These are phyloP conservation scores for Amanita rubescens DNA, from an alignment of 768 basidiomycete species.

Conservation along the genomic window DNA sequence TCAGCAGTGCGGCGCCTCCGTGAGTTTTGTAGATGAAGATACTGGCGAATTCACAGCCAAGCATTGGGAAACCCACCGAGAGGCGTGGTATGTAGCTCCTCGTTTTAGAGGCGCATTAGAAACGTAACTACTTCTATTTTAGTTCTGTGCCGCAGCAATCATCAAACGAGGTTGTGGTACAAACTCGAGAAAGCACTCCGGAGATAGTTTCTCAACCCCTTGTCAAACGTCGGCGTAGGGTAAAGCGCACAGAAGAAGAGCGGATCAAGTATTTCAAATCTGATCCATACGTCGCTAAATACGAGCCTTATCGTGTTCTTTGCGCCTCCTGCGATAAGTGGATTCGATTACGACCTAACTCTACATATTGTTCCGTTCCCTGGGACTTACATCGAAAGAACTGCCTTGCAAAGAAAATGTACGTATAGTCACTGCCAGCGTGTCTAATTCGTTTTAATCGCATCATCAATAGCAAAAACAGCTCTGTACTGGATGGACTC, in stretches of 20 bases:
- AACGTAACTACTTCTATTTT: too few species aligned
- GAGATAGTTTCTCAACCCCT: conserved; percentile 39
- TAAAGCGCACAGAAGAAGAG: conserved; percentile 72
- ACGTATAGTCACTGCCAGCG: conserved; percentile 17
- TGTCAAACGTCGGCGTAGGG: conserved; percentile 59
- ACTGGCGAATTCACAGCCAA: too few species aligned
- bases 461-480: conserved; percentile 6
- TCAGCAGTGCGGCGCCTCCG: too few species aligned
- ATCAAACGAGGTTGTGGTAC: conserved; percentile 31
- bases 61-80: too few species aligned
- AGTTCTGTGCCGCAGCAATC: neutral
- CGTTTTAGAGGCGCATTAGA: too few species aligned
- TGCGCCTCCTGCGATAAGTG: conserved; percentile 80
- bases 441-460: neutral
- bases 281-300: conserved; percentile 71
- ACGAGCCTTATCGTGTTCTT: conserved; percentile 73
- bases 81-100: too few species aligned
- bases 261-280: conserved; percentile 62
- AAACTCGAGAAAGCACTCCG: conserved; percentile 34
- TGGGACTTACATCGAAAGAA: conserved; percentile 85
- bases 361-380: conserved; percentile 82
- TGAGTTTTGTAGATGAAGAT: too few species aligned
- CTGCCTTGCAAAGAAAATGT: conserved; percentile 75
- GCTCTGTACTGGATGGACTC: conserved; percentile 47
- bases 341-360: conserved; percentile 81